phyloP scores from a whole-genome alignment of 163 green algal species.

The Scenedesmus sp. region DNA sequence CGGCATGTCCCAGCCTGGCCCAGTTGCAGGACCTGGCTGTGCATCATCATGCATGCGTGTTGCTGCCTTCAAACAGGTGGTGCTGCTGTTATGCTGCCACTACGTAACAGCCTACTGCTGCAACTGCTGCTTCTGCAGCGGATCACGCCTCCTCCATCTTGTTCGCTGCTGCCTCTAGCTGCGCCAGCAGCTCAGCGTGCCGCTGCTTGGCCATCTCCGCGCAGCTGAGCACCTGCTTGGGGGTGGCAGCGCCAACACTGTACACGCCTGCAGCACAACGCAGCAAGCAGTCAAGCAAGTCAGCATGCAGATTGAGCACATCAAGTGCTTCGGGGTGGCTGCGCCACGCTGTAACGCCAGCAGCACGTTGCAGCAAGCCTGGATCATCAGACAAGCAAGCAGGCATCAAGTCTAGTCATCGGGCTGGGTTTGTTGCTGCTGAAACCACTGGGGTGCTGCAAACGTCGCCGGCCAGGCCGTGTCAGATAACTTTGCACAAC shows the following conservation, averaged over 20 bases:
- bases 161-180: constrained; percentile 38
- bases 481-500: background rate
- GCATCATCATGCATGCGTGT: background rate
- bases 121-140: background rate
- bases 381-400: too few species aligned
- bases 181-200: constrained; percentile 37
- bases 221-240: constrained; percentile 38
- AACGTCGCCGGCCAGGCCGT: background rate
- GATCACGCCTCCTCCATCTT: constrained; percentile 26
- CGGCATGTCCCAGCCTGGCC: background rate
- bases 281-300: background rate
- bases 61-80: background rate
- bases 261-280: constrained; percentile 11
- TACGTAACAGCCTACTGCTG: background rate
- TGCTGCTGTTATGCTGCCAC: background rate
- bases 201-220: constrained; percentile 34
- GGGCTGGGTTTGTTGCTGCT: too few species aligned
- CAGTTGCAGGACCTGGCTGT: background rate
- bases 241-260: constrained; percentile 22
- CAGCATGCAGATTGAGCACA: background rate
- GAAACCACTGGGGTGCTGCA: background rate
- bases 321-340: background rate
- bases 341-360: background rate
- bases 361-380: background rate
- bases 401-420: too few species aligned